These are phyloP conservation scores for Candida sonorensis DNA, from an alignment of 805 yeast species.

Conservation along the genomic window DNA sequence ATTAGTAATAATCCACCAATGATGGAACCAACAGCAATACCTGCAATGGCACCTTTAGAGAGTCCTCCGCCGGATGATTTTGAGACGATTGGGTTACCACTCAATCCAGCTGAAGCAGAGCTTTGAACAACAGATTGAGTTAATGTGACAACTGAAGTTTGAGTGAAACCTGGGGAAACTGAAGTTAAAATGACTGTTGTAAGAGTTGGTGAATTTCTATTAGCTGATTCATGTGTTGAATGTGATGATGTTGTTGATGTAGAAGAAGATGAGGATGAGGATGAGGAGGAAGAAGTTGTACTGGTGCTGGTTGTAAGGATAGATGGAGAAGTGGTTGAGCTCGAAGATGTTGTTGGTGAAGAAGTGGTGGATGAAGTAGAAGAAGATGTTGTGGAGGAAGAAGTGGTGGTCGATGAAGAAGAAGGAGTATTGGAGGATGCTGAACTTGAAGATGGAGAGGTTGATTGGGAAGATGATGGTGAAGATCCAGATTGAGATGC, in stretches of 20 bases:
- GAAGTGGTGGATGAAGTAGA: slow-evolving; percentile 9
- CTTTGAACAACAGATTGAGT: not conserved
- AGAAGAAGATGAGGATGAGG: slow-evolving; percentile 8
- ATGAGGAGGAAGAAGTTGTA: slow-evolving; percentile 8
- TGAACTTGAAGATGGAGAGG: slow-evolving; percentile 14
- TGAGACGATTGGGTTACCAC: no score
- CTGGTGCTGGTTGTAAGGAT: slow-evolving; percentile 6
- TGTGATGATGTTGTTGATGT: slow-evolving; percentile 2
- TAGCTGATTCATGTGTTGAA: slow-evolving; percentile 9
- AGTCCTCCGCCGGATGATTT: slow-evolving; percentile 9
- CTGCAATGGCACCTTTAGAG: slow-evolving; percentile 29
- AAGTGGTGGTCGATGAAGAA: slow-evolving; percentile 7
- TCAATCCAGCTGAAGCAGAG: no score
- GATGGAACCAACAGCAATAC: slow-evolving; percentile 28
- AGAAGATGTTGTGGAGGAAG: slow-evolving; percentile 10
- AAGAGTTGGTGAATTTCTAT: not conserved
- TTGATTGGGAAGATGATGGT: slow-evolving; percentile 7
- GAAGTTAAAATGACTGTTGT: not conserved
- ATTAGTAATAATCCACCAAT: slow-evolving; percentile 17
- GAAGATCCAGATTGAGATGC: slow-evolving; percentile 6
- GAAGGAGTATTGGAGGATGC: slow-evolving; percentile 14
- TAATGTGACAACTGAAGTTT: slow-evolving; percentile 1
- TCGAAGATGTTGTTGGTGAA: slow-evolving; percentile 11
- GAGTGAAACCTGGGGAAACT: slow-evolving; percentile 2
- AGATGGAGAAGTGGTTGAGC: slow-evolving; percentile 9